These are phyloP conservation scores for Xylaria venustula DNA, from an alignment of 495 filamentous ascomycete genomes.

Conservation along the genomic window DNA sequence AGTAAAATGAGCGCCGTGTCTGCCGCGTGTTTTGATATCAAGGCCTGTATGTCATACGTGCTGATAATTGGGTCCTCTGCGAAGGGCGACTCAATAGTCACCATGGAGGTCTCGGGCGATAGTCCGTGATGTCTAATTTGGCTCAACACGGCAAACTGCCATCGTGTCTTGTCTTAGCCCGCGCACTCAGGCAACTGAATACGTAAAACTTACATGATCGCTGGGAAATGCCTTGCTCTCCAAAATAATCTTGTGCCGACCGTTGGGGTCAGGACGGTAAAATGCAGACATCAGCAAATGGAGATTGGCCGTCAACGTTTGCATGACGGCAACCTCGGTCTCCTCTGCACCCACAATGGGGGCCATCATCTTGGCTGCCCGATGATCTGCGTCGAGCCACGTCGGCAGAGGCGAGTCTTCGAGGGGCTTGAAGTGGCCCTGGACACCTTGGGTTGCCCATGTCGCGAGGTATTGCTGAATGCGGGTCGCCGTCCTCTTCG, in stretches of 20 bases:
- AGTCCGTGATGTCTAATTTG: conserved; percentile 80
- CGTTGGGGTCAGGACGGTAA: conserved; percentile 71
- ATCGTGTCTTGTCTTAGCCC: conserved; percentile 8
- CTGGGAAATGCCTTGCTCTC: conserved; percentile 94
- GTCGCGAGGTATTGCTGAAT: conserved; percentile 76
- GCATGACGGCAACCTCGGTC: conserved; percentile 89
- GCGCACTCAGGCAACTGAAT: background rate
- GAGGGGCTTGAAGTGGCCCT: conserved; percentile 86
- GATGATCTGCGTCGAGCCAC: conserved; percentile 78
- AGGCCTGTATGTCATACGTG: conserved; percentile 70
- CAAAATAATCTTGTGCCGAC: conserved; percentile 83
- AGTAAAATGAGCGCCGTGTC: conserved; percentile 79
- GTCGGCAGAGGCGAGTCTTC: conserved; percentile 70
- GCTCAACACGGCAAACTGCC: conserved; percentile 81
- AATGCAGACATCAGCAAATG: conserved; percentile 91
- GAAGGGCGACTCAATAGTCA: conserved; percentile 65
- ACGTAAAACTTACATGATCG: conserved; percentile 61
- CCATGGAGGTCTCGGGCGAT: conserved; percentile 65
- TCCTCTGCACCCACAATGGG: conserved; percentile 79
- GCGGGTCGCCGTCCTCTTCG: conserved; percentile 65
- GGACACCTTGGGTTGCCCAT: conserved; percentile 92
- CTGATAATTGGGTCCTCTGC: conserved; percentile 55
- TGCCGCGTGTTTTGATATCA: conserved; percentile 74
- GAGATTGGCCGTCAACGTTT: conserved; percentile 87
- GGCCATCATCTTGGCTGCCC: conserved; percentile 69